Evolutionary conservation across 257 asterid genomes (phyloP).

Genomic region (Solanum pennellii): DNA sequence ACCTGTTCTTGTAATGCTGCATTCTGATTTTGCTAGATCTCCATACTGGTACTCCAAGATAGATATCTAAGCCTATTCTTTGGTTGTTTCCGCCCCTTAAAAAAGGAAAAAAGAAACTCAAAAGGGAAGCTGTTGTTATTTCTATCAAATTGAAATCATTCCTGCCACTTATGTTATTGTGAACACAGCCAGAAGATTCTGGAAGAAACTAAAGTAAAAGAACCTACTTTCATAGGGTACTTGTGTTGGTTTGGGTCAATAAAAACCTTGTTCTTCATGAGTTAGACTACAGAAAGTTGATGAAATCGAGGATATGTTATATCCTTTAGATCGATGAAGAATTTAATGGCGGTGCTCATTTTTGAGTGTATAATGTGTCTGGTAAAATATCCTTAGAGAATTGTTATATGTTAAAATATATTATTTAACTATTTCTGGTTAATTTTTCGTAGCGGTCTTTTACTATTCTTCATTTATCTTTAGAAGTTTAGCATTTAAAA

Average conservation of each 20-base stretch:
- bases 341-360: not conserved
- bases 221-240: not conserved
- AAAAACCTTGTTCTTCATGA: not conserved
- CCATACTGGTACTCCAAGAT: not conserved
- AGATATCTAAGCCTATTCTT: not conserved
- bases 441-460: not conserved
- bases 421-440: not conserved
- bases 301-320: not conserved
- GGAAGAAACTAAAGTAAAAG: not conserved
- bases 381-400: not conserved
- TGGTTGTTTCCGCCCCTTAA: not conserved
- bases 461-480: not conserved
- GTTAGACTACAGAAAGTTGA: not conserved
- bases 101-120: not conserved
- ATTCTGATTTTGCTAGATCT: not conserved
- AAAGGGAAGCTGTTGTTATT: not conserved
- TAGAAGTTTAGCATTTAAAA: not conserved
- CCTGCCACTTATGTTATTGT: not conserved
- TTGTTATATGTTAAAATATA: not conserved
- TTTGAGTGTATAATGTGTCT: not conserved
- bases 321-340: not conserved
- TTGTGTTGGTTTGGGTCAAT: not conserved
- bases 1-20: not conserved
- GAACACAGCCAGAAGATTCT: not conserved
- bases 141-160: not conserved